These are phyloP conservation scores for Colletotrichum sp. DNA, from an alignment of 2,329 filamentous ascomycete genomes.

Conservation along the genomic window DNA sequence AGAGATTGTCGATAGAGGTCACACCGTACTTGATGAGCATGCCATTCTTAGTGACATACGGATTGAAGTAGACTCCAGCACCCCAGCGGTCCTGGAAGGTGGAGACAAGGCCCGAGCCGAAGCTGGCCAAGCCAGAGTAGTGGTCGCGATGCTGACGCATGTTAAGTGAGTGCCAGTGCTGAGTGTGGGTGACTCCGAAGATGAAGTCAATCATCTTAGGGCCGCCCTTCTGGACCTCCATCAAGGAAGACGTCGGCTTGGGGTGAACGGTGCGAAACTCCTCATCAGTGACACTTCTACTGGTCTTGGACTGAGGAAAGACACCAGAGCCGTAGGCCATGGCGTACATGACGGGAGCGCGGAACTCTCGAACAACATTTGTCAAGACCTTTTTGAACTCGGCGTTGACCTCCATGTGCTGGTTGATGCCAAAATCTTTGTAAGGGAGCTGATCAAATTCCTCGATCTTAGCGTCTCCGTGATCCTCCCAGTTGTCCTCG, in stretches of 20 bases:
- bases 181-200: slow-evolving; percentile 90
- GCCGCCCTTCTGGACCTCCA: slow-evolving; percentile 83
- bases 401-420: slow-evolving; percentile 94
- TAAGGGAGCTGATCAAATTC: slow-evolving; percentile 51
- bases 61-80: slow-evolving; percentile 97
- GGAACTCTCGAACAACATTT: slow-evolving; percentile 88
- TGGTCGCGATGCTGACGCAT: slow-evolving; percentile 87
- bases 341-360: slow-evolving; percentile 91
- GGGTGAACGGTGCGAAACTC: slow-evolving; percentile 75
- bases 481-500: slow-evolving; percentile 46
- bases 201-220: slow-evolving; percentile 99
- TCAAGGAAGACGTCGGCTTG: slow-evolving; percentile 79
- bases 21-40: slow-evolving; percentile 98
- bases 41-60: slow-evolving; percentile 92
- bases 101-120: slow-evolving; percentile 86
- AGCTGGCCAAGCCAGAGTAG: slow-evolving; percentile 83
- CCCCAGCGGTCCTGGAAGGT: slow-evolving; percentile 87
- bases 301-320: slow-evolving; percentile 75
- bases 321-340: slow-evolving; percentile 98
- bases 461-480: slow-evolving; percentile 44
- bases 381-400: slow-evolving; percentile 93
- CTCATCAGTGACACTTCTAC: slow-evolving; percentile 57
- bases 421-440: slow-evolving; percentile 84
- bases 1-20: slow-evolving; percentile 90
- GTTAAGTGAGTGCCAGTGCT: slow-evolving; percentile 98